Base-by-base conservation (phyloP, 176 grass and related monocot genomes). In the Zizania latifolia region DNA sequence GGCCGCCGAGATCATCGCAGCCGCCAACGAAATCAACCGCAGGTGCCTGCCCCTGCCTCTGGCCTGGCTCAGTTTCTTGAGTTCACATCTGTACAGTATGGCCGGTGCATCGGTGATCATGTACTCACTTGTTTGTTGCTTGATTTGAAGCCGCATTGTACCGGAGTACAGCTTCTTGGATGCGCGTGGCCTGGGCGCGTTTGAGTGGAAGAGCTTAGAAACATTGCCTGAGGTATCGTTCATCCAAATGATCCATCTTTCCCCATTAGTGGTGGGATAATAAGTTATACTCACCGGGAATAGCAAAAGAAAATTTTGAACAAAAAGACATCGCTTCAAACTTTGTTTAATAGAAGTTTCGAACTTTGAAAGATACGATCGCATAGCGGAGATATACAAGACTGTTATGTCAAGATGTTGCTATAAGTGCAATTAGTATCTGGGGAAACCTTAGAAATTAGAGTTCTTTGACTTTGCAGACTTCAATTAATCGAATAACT, bases 101-200 rank as follows among this genome's bases (percentile, higher is more conserved):
- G 8, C 26, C 27, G 28, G 48, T 57, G 15, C 13, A 21, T 57
- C 36, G 33, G 80, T 68, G 61, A 67, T 58, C 39, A 0, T 65
- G 12, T 50, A 62, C 16, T 68, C 4, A 58, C 8, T 30, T 71
- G 21, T 70, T 50, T 12, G 9, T 61, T 58, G 31, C 45, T 85
- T 64, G 16, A 51, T 82, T 15, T 78, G 80, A 50, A 98, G 91
- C 48, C 86, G 58, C 12, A 93, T 98, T 51, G 94, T 93, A 57
- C 94, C 94, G 10, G 94, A 97, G 78, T 97, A 92, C 74, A 97
- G 91, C 80, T 97, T 97, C 76, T 89, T 97, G 62, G 94, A 97
- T 81, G 94, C 94, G 0, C 77, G 94, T 5, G 94, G 94, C 56
- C 80, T 97, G 62, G 94, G 91, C 8, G 91, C 91, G 1, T 97